Evolutionary conservation across 2,329 filamentous ascomycete species (phyloP).

Genomic region (Ophiostoma piceae): DNA sequence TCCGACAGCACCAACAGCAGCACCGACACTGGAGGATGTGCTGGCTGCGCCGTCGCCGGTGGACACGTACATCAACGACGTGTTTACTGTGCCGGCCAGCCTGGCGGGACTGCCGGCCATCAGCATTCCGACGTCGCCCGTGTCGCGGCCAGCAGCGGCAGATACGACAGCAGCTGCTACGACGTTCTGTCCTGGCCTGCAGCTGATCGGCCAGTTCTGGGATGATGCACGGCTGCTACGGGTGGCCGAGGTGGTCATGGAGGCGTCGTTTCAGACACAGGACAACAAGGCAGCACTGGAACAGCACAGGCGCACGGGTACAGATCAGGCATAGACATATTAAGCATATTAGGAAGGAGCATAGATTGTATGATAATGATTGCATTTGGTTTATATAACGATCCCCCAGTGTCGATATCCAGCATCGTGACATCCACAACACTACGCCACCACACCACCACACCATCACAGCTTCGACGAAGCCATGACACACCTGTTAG

Average conservation of each 20-base stretch:
- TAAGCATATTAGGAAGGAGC: neutral
- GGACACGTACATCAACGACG: constrained; percentile 86
- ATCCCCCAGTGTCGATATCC: neutral
- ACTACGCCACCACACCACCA: neutral
- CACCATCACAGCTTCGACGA: constrained; percentile 3
- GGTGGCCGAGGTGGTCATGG: constrained; percentile 47
- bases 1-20: constrained; percentile 68
- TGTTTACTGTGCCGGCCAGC: constrained; percentile 92
- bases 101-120: constrained; percentile 85
- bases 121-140: constrained; percentile 63
- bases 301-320: constrained; percentile 20
- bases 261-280: constrained; percentile 22
- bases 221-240: constrained; percentile 62
- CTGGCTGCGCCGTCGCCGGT: constrained; percentile 47
- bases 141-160: constrained; percentile 22
- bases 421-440: neutral
- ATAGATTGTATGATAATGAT: constrained; percentile 16
- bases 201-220: constrained; percentile 76
- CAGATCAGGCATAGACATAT: neutral
- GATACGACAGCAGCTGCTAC: neutral
- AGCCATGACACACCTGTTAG: constrained; percentile 22
- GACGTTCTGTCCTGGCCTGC: constrained; percentile 51
- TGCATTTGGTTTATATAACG: neutral
- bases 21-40: constrained; percentile 36
- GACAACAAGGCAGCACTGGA: constrained; percentile 22